phyloP scores from a whole-genome alignment of 805 yeast genomes.

The Jamesozyma spencerorum region DNA sequence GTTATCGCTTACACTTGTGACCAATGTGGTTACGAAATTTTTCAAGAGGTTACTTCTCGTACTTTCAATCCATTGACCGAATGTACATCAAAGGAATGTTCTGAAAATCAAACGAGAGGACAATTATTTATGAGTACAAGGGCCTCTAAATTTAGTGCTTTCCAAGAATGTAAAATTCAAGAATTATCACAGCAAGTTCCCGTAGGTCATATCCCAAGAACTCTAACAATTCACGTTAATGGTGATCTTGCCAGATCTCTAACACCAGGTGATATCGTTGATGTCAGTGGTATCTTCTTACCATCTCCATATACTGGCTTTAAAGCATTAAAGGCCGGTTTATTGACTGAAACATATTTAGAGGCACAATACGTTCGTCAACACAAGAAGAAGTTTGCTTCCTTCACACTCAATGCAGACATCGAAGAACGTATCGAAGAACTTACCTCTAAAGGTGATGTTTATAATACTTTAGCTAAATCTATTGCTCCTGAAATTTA shows the following conservation, averaged over 20 bases:
- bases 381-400: constrained; percentile 80
- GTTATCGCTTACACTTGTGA: constrained; percentile 97
- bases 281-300: constrained; percentile 82
- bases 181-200: constrained; percentile 96
- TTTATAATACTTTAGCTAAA: constrained; percentile 69
- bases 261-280: constrained; percentile 93
- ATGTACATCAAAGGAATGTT: constrained; percentile 77
- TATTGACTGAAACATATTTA: constrained; percentile 85
- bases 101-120: constrained; percentile 72
- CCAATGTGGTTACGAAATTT: constrained; percentile 90
- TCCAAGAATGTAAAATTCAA: constrained; percentile 92
- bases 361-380: constrained; percentile 81
- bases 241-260: constrained; percentile 82
- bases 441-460: constrained; percentile 53
- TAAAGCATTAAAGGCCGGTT: constrained; percentile 84
- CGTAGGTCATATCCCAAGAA: constrained; percentile 92
- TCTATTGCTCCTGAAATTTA: constrained; percentile 97
- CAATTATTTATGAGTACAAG: constrained; percentile 86
- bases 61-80: constrained; percentile 81
- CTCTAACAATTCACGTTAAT: constrained; percentile 75
- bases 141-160: constrained; percentile 89
- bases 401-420: constrained; percentile 47
- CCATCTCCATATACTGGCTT: constrained; percentile 96
- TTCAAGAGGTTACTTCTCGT: constrained; percentile 84
- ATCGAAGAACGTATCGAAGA: constrained; percentile 46